Evolutionary conservation across 208 protist genomes (phyloP).

Genomic region (Entamoeba dispar): DNA sequence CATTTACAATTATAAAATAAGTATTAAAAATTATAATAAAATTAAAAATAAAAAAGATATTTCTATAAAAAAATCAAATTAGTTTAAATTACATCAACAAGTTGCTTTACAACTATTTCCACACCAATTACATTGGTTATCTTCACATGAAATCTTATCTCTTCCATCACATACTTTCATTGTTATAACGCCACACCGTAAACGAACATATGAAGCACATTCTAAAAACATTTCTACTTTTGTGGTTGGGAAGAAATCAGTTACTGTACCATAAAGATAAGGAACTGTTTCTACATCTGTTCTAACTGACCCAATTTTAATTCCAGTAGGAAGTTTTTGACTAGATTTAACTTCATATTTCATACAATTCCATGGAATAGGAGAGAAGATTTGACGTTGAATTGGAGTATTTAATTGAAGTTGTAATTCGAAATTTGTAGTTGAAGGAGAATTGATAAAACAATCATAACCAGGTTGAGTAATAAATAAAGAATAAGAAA

Average conservation of each 20-base stretch:
- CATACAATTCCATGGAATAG: neutral
- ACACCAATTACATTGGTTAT: neutral
- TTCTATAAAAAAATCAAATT: neutral
- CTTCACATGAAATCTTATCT: neutral
- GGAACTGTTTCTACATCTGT: neutral
- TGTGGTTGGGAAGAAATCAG: neutral
- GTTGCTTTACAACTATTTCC: neutral
- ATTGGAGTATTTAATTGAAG: neutral
- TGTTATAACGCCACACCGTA: neutral
- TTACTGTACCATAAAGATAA: neutral
- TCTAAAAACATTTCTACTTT: neutral
- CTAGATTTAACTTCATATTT: neutral
- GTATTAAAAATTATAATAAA: too few species aligned
- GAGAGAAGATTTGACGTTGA: neutral
- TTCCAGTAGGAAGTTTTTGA: neutral
- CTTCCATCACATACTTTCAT: neutral
- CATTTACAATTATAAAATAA: too few species aligned
- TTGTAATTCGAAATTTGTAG: neutral
- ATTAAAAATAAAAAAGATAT: too few species aligned
- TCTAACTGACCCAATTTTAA: neutral
- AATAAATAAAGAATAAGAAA: neutral
- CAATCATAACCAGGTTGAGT: neutral
- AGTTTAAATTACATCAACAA: neutral
- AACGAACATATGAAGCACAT: neutral
- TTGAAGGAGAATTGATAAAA: neutral